Conservation (phyloP, 768 basidiomycete species). For the Phylloporus sp. region DNA sequence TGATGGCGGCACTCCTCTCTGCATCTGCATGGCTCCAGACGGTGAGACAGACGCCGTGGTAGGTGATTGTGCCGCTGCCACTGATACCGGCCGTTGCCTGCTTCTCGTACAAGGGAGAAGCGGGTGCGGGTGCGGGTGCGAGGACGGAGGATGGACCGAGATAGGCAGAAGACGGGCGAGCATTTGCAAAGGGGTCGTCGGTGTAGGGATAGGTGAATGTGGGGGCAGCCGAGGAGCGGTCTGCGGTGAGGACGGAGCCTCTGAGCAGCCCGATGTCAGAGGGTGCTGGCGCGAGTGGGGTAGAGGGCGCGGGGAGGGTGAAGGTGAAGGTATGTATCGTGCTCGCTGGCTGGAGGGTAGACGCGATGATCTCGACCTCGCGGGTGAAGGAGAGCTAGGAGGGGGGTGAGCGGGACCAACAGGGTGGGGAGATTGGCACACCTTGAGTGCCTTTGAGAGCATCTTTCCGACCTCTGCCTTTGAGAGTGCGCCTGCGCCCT, state of each 20-base stretch:
- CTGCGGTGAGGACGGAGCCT: conserved; percentile 66
- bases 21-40: conserved; percentile 96
- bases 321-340: conserved; percentile 93
- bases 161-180: conserved; percentile 74
- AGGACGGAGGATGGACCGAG: conserved; percentile 73
- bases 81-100: conserved; percentile 35
- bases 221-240: conserved; percentile 59
- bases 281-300: conserved; percentile 71
- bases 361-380: conserved; percentile 91
- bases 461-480: conserved; percentile 89
- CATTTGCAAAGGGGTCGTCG: conserved; percentile 65
- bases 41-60: conserved; percentile 88
- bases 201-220: conserved; percentile 72
- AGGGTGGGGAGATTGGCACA: conserved; percentile 25
- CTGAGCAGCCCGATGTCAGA: conserved; percentile 60
- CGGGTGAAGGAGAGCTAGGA: conserved; percentile 81
- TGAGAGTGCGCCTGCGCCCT: conserved; percentile 75
- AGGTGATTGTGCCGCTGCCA: conserved; percentile 48
- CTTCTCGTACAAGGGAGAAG: conserved; percentile 32
- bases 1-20: conserved; percentile 79
- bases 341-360: conserved; percentile 89
- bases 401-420: neutral
- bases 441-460: conserved; percentile 89
- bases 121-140: conserved; percentile 29
- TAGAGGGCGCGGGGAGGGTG: conserved; percentile 70